Base-by-base conservation (phyloP, 106 monocot species). In the Dendrobium huoshanense region DNA sequence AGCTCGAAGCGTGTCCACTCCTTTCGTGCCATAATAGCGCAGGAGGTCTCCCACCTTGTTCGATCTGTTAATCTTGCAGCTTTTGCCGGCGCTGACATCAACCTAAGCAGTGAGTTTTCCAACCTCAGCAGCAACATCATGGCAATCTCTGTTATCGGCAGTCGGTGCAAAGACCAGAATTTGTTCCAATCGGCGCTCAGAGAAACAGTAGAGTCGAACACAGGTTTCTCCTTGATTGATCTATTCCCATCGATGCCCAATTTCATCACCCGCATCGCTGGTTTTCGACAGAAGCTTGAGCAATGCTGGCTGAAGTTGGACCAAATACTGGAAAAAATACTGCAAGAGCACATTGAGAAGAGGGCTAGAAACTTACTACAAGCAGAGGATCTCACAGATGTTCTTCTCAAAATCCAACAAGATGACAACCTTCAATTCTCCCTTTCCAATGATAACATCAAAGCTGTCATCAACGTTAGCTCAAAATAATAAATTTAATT, bases 341-440 rank as follows among this genome's bases (percentile, higher is more conserved):
- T 81, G 9, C 41, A 75, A 22, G 75, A 81, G 72, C 74, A 81
- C 41, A 15, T 47, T 18, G 73, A 6, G 75, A 55, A 41, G 43
- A 29, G 13, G 72, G 72, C 33, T 5, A 48, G 29, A 20, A 77
- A 77, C 0, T 80, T 77, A 8, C 78, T 37, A 1, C 37, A 37
- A 37, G 37, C 37, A 37, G 37, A 37, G 37, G 37, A 84, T 73
- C 33, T 84, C 2, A 25, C 78, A 1, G 80, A 74, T 24, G 73
- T 83, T 16, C 80, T 87, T 15, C 80, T 87, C 13, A 83, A 77
- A 67, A 42, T 81, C 11, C 80, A 87, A 2, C 42, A 65, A 29
- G 78, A 83, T 41, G 84, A 37, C 27, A 59, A 33, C 40, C 77
- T 77, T n/a, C 29, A 1, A n/a, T 67, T 41, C 45, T 37, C 43